Base-by-base conservation (phyloP, 805 yeast species). In the Metschnikowia lochheadii region DNA sequence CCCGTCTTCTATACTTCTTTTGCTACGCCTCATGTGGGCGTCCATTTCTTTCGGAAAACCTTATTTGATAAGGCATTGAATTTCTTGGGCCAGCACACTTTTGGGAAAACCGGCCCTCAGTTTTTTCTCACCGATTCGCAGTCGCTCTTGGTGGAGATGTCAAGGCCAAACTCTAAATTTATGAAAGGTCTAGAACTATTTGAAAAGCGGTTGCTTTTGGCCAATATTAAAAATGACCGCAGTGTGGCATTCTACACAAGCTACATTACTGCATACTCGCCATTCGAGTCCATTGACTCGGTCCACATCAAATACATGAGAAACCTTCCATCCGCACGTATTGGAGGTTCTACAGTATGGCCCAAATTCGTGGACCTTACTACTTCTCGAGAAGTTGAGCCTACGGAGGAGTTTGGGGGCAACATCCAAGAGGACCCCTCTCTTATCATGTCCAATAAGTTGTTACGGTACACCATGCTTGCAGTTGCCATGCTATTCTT, bases 211-310 rank as follows among this genome's bases (percentile, higher is more conserved):
- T 70, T 80, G 3, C 63, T 82, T 2, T 71, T 89, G 50, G 90
- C 96, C 8, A 91, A 92, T 67, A 77, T 85, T 21, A 76, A 83
- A 49, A 84, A 87, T 62, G 98, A 91, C 66, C 75, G 97, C 52
- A 81, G 96, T 0, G 98, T 91, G 6, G 85, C 92, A 14, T 92
- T 89, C 65, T 87, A 82, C 68, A 89, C 97, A 0, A 77, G 96
- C 0, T 90, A 75, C 65, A 85, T 92, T 51, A 76, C 92, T 3
- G 76, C 83, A 31, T 78, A 76, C 52, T 82, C 87, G 49, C 96
- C 96, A 1, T 90, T 89, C 63, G 83, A 82, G 34, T 68, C 72
- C 44, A 78, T 80, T 77, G 77, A 76, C 44, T 61, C 63, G 17
- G 63, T 79, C 46, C 76, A 73, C 39, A 70, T 82, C 49, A 70